Percentiles rank a stretch among this genome's conserved stretches.
These are phyloP conservation scores for Cubamyces lactineus DNA, from an alignment of 768 basidiomycete genomes.

Conservation along the genomic window DNA sequence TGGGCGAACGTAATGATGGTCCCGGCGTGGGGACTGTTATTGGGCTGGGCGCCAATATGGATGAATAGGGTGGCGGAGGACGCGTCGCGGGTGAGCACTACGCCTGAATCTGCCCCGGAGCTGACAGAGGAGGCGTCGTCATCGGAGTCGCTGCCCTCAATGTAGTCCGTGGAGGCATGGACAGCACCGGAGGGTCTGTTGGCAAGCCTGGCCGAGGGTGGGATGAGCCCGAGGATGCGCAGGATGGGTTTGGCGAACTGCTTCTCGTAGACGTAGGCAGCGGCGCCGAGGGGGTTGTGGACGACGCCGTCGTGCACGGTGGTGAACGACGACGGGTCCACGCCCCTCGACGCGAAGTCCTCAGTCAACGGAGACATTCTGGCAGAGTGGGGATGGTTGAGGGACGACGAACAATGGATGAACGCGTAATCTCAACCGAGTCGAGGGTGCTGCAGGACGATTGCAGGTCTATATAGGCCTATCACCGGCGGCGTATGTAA, in stretches of 20 bases:
- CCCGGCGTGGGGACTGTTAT: slow-evolving; percentile 38
- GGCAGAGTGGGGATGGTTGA: too few relatives aligned
- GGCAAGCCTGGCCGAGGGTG: not conserved
- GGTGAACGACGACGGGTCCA: not conserved
- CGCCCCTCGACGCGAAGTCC: not conserved
- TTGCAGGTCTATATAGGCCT: too few relatives aligned
- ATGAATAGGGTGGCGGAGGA: slow-evolving; percentile 14
- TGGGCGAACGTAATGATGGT: slow-evolving; percentile 35
- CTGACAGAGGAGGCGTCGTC: not conserved
- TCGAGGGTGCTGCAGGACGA: too few relatives aligned
- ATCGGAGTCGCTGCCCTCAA: not conserved
- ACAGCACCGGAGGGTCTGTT: not conserved
- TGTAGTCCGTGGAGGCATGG: not conserved
- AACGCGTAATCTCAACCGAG: too few relatives aligned
- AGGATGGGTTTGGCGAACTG: slow-evolving; percentile 14
- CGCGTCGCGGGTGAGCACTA: not conserved
- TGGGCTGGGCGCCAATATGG: slow-evolving; percentile 39
- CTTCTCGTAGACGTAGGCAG: slow-evolving; percentile 30
- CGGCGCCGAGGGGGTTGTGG: slow-evolving; percentile 34
- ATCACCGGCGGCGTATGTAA: too few relatives aligned
- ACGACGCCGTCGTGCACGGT: slow-evolving; percentile 28
- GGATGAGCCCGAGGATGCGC: slow-evolving; percentile 14
- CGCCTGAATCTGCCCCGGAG: slow-evolving; percentile 1
- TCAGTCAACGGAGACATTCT: not conserved
- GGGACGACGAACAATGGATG: too few relatives aligned